phyloP scores from a whole-genome alignment of 768 basidiomycete genomes.

The Lactarius vividus region DNA sequence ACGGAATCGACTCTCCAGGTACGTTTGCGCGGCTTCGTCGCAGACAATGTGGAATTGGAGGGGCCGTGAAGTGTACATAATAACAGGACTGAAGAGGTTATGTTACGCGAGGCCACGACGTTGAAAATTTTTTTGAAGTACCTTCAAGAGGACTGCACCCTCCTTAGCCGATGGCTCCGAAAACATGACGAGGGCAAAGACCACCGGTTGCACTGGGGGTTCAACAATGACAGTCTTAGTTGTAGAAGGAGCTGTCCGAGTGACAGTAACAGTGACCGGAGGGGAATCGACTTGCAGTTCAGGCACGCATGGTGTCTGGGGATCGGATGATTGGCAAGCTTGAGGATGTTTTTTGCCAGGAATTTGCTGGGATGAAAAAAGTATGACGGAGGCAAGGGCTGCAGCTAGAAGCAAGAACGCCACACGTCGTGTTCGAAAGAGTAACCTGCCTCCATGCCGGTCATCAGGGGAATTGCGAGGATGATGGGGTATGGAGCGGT shows the following conservation, averaged over 20 bases:
- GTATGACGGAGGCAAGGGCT: background rate
- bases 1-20: conserved; percentile 40
- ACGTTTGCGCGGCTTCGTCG: conserved; percentile 42
- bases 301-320: background rate
- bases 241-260: conserved; percentile 7
- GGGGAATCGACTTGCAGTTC: background rate
- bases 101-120: background rate
- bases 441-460: background rate
- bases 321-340: background rate
- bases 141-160: conserved; percentile 28
- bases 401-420: conserved; percentile 5
- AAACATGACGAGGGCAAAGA: conserved; percentile 26
- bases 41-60: conserved; percentile 46
- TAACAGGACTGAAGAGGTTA: conserved; percentile 34
- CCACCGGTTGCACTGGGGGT: conserved; percentile 12
- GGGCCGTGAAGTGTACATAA: conserved; percentile 41
- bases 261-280: background rate
- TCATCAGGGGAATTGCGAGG: background rate
- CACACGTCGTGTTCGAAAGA: conserved; percentile 7
- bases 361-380: background rate
- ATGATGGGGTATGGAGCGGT: background rate
- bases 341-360: background rate
- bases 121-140: background rate
- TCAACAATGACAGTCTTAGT: conserved; percentile 1
- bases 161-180: conserved; percentile 22